Evolutionary conservation across 495 filamentous ascomycete species (phyloP), one percentile per base, ranked within the genome.

Genomic region (Bacidia gigantensis): DNA sequence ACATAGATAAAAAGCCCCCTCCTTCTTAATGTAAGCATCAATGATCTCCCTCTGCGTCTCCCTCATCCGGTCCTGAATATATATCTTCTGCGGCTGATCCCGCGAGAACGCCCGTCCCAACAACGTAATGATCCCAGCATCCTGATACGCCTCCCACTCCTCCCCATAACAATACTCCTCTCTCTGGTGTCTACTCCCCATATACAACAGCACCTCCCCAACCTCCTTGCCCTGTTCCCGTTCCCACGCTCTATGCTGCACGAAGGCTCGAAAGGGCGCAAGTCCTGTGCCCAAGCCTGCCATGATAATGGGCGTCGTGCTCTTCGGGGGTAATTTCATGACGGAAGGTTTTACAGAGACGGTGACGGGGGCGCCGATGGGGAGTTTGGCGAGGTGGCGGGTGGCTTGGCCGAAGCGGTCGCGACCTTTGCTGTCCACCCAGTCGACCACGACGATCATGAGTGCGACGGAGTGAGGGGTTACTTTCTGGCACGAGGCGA

Each of bases 111-210:
- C 92, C 43, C 86, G 80, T 22, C 93, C 93, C 20, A 98, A 79
- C 26, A 95, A 76, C 3, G 93, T 97, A 66, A 98, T 87, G 58
- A 98, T 83, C 51, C 92, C 92, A 1, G 93, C 88, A 50, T 88
- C 88, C 65, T 90, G 79, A 67, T 98, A 98, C 2, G 92, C 92
- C 68, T 98, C 93, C 92, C 92, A 98, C 67, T 98, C 92, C 71
- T 98, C 92, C 57, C 92, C 92, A 62, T 98, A 98, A 43, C 95
- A 84, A 66, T 98, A 98, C 70, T 98, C 92, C 70, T 98, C 93
- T 52, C 88, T 85, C 71, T 94, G 88, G 76, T 95, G 89, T 43
- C 92, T 87, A 3, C 87, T 89, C 58, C 92, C 92, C 76, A 98
- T 89, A 75, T 97, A 98, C 53, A 98, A 74, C 20, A 98, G 77